Percentiles rank a stretch among this genome's conserved stretches.
Conservation (phyloP, 164 flowering plant species). For the Aristolochia contorta region DNA sequence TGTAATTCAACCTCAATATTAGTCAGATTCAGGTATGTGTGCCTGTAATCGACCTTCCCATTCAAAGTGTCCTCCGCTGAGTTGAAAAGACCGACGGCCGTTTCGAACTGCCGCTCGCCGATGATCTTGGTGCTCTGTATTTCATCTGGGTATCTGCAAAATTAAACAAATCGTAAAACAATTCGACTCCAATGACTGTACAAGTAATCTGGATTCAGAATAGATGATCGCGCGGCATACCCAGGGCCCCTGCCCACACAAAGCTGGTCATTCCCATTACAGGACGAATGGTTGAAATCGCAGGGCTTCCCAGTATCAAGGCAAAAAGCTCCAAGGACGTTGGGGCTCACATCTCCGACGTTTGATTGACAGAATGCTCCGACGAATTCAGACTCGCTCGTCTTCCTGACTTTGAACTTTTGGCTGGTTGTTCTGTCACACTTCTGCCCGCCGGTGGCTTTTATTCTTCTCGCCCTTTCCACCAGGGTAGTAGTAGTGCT, state of each 20-base stretch:
- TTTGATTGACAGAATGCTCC: conserved; percentile 68
- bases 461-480: conserved; percentile 19
- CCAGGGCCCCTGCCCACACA: conserved; percentile 66
- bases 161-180: not conserved
- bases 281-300: conserved; percentile 51
- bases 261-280: conserved; percentile 39
- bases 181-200: not conserved
- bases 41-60: conserved; percentile 47
- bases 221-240: no score
- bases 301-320: conserved; percentile 40
- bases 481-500: conserved; percentile 4
- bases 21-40: conserved; percentile 40
- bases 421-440: conserved; percentile 30
- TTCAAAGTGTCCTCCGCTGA: conserved; percentile 29
- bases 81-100: conserved; percentile 36
- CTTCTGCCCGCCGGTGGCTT: conserved; percentile 34
- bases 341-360: conserved; percentile 61
- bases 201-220: no score
- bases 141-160: conserved; percentile 53
- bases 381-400: conserved; percentile 31
- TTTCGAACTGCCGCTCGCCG: conserved; percentile 47
- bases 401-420: conserved; percentile 37
- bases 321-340: conserved; percentile 60
- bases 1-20: conserved; percentile 35
- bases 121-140: conserved; percentile 54